Evolutionary conservation across 2,329 filamentous ascomycete genomes (phyloP).

Genomic region (Monosporascus sp.): DNA sequence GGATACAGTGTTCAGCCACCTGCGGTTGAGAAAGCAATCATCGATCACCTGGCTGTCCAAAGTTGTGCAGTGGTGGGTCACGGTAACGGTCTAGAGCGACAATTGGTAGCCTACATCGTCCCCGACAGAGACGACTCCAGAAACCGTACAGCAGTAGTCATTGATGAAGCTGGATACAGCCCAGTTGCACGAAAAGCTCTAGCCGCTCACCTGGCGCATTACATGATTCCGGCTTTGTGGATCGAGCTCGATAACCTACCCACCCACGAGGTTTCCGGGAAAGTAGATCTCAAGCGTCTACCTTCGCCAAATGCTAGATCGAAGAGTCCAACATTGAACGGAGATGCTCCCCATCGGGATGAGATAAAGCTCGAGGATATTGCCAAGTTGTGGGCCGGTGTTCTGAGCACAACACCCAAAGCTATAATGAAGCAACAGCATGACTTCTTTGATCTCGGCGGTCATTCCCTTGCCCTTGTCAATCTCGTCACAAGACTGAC

Average conservation of each 20-base stretch:
- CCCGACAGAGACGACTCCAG: constrained; percentile 55
- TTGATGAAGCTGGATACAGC: constrained; percentile 68
- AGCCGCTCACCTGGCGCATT: constrained; percentile 65
- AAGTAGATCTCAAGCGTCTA: constrained; percentile 68
- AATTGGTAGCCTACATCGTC: constrained; percentile 74
- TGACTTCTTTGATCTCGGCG: constrained; percentile 77
- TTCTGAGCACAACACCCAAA: constrained; percentile 58
- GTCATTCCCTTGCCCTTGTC: constrained; percentile 73
- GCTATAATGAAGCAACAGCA: constrained; percentile 61
- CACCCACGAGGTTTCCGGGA: constrained; percentile 74
- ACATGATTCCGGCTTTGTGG: constrained; percentile 80
- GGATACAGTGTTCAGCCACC: constrained; percentile 75
- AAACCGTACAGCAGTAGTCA: constrained; percentile 56
- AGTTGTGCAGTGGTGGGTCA: constrained; percentile 69
- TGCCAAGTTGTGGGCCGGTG: constrained; percentile 66
- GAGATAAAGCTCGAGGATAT: constrained; percentile 64
- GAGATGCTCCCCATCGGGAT: constrained; percentile 39
- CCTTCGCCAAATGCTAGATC: constrained; percentile 56
- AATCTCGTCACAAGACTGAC: constrained; percentile 68
- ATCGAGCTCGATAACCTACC: constrained; percentile 67
- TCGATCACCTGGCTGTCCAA: constrained; percentile 63
- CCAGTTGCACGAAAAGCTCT: constrained; percentile 62
- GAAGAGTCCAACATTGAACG: constrained; percentile 32
- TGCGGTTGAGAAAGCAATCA: constrained; percentile 70
- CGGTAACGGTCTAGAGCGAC: constrained; percentile 70